Evolutionary conservation across 148 eudicot genomes (phyloP), one percentile per base, ranked within the genome.

Genomic region (Polygonum aviculare): DNA sequence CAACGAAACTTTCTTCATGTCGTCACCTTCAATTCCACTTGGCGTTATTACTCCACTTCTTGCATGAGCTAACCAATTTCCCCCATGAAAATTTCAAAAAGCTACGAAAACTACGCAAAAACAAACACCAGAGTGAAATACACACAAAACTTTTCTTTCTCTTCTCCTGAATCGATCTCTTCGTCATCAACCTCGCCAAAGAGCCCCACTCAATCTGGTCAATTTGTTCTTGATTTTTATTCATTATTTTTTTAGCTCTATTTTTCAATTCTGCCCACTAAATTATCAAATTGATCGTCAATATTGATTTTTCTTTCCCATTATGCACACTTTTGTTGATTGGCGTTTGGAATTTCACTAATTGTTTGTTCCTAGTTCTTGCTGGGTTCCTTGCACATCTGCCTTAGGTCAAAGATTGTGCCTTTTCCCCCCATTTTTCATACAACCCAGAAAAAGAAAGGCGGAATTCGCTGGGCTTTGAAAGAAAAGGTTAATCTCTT

Each of bases 331-430:
- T 21, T 59, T 59, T 21, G n/a, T 59, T 33, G 70, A 33, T 12
- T 15, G 41, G 8, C 0, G 8, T 5, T 59, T 26, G 14, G 69
- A 12, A 60, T 22, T 22, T 26, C 12, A 16, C n/a, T 38, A 38
- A 67, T 36, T 36, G 3, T 26, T 16, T 41, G 33, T 14, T 12
- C 18, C 6, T 65, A 35, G 45, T 38, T 67, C 45, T 67, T 67
- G 70, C 72, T 67, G 72, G 41, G 70, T 33, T 62, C 69, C 69
- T 60, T 62, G 36, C 39, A 35, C 15, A n/a, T 7, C 70, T 35
- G 70, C 18, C 16, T 12, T 65, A 65, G 70, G 70, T 67, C 44
- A 67, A 67, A 67, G 72, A 67, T 67, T 67, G 44, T 16, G 44
- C 36, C 41, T 36, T 67, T 36, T 31, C 38, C 38, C 11, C 10